phyloP scores from a whole-genome alignment of 306 rosid species.

The Oemleria cerasiformis region DNA sequence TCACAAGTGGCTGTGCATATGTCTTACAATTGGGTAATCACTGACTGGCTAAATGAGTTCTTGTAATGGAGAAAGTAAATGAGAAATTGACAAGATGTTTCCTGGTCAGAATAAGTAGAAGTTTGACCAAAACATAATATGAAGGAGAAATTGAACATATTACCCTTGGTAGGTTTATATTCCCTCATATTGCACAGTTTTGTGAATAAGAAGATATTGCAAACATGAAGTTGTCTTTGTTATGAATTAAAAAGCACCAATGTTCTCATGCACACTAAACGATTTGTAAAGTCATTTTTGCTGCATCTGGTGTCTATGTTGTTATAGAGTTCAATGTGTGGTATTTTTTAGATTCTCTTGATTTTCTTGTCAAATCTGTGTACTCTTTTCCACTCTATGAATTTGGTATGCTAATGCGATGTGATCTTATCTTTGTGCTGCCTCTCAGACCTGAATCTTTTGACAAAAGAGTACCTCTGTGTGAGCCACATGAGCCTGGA shows the following conservation, averaged over 20 bases:
- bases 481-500: conserved; percentile 51
- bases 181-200: too few relatives aligned
- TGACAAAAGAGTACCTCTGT: conserved; percentile 38
- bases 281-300: not conserved
- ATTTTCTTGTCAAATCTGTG: not conserved
- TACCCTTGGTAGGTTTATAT: too few relatives aligned
- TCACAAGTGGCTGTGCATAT: too few relatives aligned
- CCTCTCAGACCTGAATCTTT: conserved; percentile 49
- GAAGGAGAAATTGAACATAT: too few relatives aligned
- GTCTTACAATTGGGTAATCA: too few relatives aligned
- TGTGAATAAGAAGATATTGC: too few relatives aligned
- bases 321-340: not conserved
- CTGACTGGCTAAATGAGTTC: too few relatives aligned
- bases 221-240: too few relatives aligned
- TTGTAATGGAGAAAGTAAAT: too few relatives aligned
- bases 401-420: not conserved
- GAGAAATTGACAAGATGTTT: too few relatives aligned
- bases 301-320: not conserved
- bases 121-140: too few relatives aligned
- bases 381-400: not conserved
- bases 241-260: not conserved
- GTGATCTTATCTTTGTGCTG: conserved; percentile 14
- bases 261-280: not conserved
- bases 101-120: too few relatives aligned
- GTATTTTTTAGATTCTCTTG: not conserved